phyloP scores from a whole-genome alignment of 2,329 filamentous ascomycete genomes.

The Penicillium expansum region DNA sequence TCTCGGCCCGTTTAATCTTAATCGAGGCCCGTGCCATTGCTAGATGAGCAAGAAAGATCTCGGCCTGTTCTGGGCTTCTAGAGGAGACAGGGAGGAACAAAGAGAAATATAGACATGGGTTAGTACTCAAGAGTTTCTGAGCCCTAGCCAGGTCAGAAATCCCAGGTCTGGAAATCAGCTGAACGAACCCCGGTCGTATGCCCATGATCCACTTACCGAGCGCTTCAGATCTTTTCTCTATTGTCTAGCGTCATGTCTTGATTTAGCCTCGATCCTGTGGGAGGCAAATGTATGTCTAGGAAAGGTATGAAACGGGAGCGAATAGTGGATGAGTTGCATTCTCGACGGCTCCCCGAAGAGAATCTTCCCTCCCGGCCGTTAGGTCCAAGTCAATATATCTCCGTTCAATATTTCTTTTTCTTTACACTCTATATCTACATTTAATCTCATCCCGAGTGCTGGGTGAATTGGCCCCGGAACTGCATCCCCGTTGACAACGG shows the following conservation, averaged over 20 bases:
- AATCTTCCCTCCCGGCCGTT: not conserved
- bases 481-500: conserved; percentile 7
- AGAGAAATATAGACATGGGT: conserved; percentile 10
- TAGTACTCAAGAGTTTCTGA: conserved; percentile 14
- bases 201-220: conserved; percentile 21
- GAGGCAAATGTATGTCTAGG: conserved; percentile 1
- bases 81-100: not conserved
- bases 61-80: not conserved
- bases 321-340: not conserved
- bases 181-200: not conserved
- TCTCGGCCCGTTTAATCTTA: conserved; percentile 4
- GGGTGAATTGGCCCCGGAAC: conserved; percentile 2
- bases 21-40: conserved; percentile 1
- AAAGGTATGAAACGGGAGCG: conserved; percentile 5
- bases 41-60: not conserved
- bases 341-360: not conserved
- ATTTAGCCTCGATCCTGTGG: conserved; percentile 11
- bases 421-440: not conserved
- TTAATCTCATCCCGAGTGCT: not conserved
- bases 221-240: conserved; percentile 19
- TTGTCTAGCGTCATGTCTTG: conserved; percentile 12
- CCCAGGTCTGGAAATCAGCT: conserved; percentile 6
- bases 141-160: conserved; percentile 22
- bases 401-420: not conserved
- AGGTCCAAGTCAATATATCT: not conserved